Base-by-base conservation (phyloP, 441 rosid species). In the Omphalea diandra region DNA sequence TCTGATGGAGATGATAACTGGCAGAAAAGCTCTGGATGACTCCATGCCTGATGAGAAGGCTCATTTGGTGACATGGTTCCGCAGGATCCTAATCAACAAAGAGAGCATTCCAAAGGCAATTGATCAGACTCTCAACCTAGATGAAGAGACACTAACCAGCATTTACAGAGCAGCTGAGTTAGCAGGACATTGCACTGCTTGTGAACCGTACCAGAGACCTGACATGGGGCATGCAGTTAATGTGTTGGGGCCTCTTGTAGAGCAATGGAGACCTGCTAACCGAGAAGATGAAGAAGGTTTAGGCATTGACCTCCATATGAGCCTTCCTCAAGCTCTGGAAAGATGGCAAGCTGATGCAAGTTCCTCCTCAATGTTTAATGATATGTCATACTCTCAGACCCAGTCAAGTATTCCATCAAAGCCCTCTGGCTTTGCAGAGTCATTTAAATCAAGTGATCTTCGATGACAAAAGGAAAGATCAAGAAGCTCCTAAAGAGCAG, bases 221-320 rank as follows among this genome's bases (percentile, higher is more conserved):
- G 86, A 83, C 36, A 80, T 83, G 84, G 82, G 86, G 57, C 82
- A 80, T 18, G 86, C 75, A 1, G 86, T 83, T 29, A 83, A 83
- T 55, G 49, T 74, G 0, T 36, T 83, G 41, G 75, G 76, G 57
- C 83, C 86, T 29, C 82, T 83, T 15, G 82, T 80, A n/a, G 82
- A 83, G 78, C 80, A 71, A 41, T 83, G 86, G 86, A 75, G 59
- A 44, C 86, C 86, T 54, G 38, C 77, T 20, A 20, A 20, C 33
- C 73, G 69, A 20, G 83, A 56, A 14, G 72, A 71, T 4, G 82
- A 76, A 24, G 79, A 77, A 3, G 63, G 61, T 49, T 44, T 33
- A 31, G 82, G 74, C 43, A 61, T 76, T 15, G 76, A 74, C 67
- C 67, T 71, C 29, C 73, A 78, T 67, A 55, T 80, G 82, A 75